Evolutionary conservation across 768 basidiomycete genomes (phyloP).

Genomic region (Boletus coccyginus): DNA sequence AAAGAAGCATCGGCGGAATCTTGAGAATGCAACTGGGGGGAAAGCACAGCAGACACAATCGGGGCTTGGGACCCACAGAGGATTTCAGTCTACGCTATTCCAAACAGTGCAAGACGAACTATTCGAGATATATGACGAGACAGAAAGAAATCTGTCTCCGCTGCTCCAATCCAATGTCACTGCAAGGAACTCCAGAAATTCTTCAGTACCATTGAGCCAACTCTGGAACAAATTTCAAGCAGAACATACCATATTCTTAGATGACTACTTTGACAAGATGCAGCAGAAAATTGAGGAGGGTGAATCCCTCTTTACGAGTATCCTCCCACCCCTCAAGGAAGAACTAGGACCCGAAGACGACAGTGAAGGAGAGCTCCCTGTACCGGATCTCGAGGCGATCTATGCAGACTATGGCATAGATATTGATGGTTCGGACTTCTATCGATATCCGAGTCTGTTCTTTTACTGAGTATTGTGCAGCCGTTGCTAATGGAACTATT

Average conservation of each 20-base stretch:
- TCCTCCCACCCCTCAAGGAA: conserved; percentile 4
- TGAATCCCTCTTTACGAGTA: neutral
- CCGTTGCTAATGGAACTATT: neutral
- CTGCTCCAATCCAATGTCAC: neutral
- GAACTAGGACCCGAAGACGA: conserved; percentile 6
- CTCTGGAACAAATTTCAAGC: conserved; percentile 11
- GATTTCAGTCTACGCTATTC: neutral
- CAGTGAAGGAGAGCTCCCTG: neutral
- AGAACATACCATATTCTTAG: neutral
- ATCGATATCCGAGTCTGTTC: neutral
- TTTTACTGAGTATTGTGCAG: neutral
- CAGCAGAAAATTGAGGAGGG: neutral
- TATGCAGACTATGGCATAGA: conserved; percentile 1
- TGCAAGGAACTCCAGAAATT: fast-evolving
- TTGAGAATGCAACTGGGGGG: neutral
- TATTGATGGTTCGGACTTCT: neutral
- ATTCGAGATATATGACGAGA: neutral
- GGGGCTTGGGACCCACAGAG: neutral
- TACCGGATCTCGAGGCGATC: neutral
- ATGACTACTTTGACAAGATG: conserved; percentile 11
- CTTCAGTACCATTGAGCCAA: neutral
- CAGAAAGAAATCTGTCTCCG: neutral
- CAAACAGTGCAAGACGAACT: neutral
- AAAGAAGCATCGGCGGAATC: conserved; percentile 1
- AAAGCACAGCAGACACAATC: neutral